Conservation (phyloP, 2,329 filamentous ascomycete genomes). For the Colletotrichum gloeosporioides region DNA sequence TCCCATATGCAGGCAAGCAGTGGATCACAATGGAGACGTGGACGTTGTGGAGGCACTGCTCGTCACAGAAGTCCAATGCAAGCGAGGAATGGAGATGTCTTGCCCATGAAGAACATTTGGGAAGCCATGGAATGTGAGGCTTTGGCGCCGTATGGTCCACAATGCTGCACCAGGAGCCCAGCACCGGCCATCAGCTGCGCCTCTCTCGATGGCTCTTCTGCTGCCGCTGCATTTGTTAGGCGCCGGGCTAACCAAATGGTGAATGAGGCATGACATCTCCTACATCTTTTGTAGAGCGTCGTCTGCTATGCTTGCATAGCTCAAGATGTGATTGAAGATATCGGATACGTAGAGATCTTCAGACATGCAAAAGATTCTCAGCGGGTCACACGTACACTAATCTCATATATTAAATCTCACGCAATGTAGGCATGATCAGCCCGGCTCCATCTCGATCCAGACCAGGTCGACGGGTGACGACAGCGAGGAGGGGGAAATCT, state of each 20-base stretch:
- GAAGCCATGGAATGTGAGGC: neutral
- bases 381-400: neutral
- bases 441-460: neutral
- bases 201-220: neutral
- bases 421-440: conserved; percentile 5
- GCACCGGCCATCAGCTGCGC: neutral
- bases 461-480: conserved; percentile 1
- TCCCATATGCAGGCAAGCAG: neutral
- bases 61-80: neutral
- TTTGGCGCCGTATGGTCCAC: neutral
- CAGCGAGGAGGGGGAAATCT: neutral
- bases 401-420: neutral
- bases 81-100: neutral
- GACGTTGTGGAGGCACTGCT: neutral
- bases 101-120: neutral
- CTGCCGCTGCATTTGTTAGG: neutral
- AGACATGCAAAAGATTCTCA: neutral
- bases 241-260: neutral
- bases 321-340: neutral
- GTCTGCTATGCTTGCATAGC: neutral
- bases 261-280: neutral
- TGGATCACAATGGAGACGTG: conserved; percentile 1
- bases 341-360: neutral
- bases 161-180: neutral
- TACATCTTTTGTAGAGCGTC: neutral